Percentiles rank a stretch among this genome's conserved stretches.
Conservation (phyloP, 2,329 filamentous ascomycete genomes). For the Fusarium sp. region DNA sequence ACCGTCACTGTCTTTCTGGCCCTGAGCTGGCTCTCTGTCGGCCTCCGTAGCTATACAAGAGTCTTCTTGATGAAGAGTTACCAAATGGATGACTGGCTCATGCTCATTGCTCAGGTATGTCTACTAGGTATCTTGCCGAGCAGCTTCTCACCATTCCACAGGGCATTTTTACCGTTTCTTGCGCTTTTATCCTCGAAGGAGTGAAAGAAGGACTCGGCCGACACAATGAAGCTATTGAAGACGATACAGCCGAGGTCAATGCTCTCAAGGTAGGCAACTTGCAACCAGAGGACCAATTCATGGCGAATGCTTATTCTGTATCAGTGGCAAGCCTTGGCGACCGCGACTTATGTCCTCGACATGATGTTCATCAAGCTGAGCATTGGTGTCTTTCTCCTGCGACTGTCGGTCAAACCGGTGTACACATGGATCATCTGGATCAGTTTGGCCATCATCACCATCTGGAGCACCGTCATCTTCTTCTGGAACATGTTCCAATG, state of each 20-base stretch:
- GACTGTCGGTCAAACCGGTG: constrained; percentile 57
- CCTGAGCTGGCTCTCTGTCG: constrained; percentile 57
- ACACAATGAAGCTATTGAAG: constrained; percentile 59
- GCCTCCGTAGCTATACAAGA: constrained; percentile 59
- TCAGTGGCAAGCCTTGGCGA: constrained; percentile 64
- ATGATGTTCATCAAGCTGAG: constrained; percentile 70
- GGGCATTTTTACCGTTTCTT: constrained; percentile 61
- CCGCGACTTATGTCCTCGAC: constrained; percentile 62
- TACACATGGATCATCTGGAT: constrained; percentile 62
- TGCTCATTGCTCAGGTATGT: constrained; percentile 61
- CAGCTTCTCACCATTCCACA: constrained; percentile 35
- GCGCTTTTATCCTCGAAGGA: constrained; percentile 59
- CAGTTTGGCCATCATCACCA: constrained; percentile 58
- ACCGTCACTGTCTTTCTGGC: constrained; percentile 53
- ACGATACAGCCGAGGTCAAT: constrained; percentile 54
- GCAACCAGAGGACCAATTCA: background rate
- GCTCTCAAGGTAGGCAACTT: constrained; percentile 57
- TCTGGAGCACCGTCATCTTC: constrained; percentile 62
- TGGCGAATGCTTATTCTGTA: constrained; percentile 18
- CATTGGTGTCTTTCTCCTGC: constrained; percentile 64
- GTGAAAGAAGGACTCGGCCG: constrained; percentile 58
- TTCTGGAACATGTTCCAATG: constrained; percentile 67
- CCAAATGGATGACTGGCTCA: constrained; percentile 66
- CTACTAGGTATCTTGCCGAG: background rate
- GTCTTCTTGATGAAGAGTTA: constrained; percentile 58